These are phyloP conservation scores for Hibiscus mutabilis DNA, from an alignment of 345 rosid species.

Conservation along the genomic window DNA sequence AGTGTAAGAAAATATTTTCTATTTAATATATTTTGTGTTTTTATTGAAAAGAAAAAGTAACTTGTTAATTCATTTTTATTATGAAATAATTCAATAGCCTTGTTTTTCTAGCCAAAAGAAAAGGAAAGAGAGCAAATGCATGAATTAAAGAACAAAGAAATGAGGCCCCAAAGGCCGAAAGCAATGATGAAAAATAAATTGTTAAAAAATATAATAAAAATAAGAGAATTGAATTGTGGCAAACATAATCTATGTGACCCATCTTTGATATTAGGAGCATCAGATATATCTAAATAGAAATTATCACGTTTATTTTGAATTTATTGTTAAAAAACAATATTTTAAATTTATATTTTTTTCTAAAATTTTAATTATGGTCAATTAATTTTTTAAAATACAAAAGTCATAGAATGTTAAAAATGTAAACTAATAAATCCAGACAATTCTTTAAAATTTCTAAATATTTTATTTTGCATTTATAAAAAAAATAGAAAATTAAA, in stretches of 20 bases:
- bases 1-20: background rate
- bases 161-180: background rate
- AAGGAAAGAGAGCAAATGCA: background rate
- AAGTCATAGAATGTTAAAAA: too few relatives aligned
- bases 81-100: background rate
- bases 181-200: background rate
- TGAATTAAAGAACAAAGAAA: background rate
- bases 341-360: too few relatives aligned
- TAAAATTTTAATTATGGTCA: too few relatives aligned
- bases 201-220: background rate
- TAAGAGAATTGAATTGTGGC: background rate
- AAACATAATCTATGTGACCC: background rate
- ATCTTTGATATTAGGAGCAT: background rate
- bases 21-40: too few relatives aligned
- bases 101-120: background rate
- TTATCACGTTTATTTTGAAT: background rate
- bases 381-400: too few relatives aligned
- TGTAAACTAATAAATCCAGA: too few relatives aligned
- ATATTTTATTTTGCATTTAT: too few relatives aligned
- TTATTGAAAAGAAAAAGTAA: background rate
- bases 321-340: too few relatives aligned
- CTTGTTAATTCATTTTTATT: background rate
- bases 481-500: too few relatives aligned
- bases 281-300: background rate
- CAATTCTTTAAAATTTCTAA: too few relatives aligned